Base-by-base conservation (phyloP, 2,329 filamentous ascomycete species). In the Fusarium proliferatum region DNA sequence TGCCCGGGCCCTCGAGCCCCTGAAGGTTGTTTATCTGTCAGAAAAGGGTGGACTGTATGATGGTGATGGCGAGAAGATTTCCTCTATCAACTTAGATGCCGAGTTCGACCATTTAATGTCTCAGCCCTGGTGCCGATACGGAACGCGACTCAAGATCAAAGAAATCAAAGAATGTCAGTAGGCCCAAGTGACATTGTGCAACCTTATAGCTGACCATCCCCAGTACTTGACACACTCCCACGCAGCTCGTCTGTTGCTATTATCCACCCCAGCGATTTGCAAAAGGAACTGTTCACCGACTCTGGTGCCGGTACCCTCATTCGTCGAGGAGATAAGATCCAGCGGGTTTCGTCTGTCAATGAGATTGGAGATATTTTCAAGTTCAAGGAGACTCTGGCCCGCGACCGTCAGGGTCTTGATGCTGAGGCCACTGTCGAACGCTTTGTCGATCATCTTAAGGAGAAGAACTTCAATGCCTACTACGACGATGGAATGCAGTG, bases 1-100 rank as follows among this genome's bases (percentile, higher is more conserved):
- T 69, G 96, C 96, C 30, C 92, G 94, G 68, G 91, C 93, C 64
- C 87, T 99, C 61, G 92, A 98, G 84, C 96, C 96, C 33, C 86
- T 98, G 79, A 99, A 99, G 90, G 96, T 98, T 70, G 95, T 99
- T 68, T 99, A 98, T 82, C 88, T 98, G n/a, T 97, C 95, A 9
- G 96, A 99, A 86, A 98, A 98, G 88, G 96, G 96, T 56, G 96
- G 96, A 12, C 86, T 99, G 39, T 97, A 97, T 84, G 94, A 98
- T 81, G 95, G 95, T 67, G 94, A 97, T 73, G 93, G 93, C 67
- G 92, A 96, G 86, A 97, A 97, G 86, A 98, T 98, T 80, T 97
- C 96, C 10, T 94, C 93, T 67, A 98, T 98, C 85, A 98, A 98
- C 85, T 88, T 99, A 65, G 96, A 99, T 80, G 95, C 97, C 84